Conservation (phyloP, 768 basidiomycete genomes). For the Boletus subparvulus region DNA sequence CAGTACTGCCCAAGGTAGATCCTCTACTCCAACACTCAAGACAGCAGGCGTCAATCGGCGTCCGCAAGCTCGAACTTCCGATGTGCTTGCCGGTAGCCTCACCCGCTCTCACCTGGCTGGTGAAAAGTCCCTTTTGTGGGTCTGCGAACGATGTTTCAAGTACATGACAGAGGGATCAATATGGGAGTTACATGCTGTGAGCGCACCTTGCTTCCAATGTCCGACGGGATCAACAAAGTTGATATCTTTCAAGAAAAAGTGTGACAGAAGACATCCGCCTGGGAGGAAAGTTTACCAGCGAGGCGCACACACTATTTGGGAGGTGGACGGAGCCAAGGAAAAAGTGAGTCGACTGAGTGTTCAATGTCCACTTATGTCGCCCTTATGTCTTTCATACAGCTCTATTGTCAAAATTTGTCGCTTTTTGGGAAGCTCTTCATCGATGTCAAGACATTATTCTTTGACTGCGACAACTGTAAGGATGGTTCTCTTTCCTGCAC, state of each 20-base stretch:
- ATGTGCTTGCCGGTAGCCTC: slow-evolving; percentile 65
- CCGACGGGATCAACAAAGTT: slow-evolving; percentile 5
- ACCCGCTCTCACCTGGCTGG: slow-evolving; percentile 43
- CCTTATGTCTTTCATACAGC: slow-evolving; percentile 42
- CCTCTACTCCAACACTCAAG: slow-evolving; percentile 33
- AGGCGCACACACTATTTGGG: slow-evolving; percentile 90
- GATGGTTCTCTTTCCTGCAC: background rate
- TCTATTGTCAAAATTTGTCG: slow-evolving; percentile 95
- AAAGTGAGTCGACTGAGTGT: slow-evolving; percentile 55
- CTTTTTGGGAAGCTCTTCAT: slow-evolving; percentile 99
- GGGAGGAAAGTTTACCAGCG: slow-evolving; percentile 88
- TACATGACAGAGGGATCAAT: slow-evolving; percentile 77
- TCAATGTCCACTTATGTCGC: background rate
- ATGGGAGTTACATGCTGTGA: slow-evolving; percentile 71
- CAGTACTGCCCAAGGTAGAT: slow-evolving; percentile 22
- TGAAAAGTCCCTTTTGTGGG: slow-evolving; percentile 65
- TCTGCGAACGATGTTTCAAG: slow-evolving; percentile 95
- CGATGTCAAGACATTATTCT: slow-evolving; percentile 94
- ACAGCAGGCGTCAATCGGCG: slow-evolving; percentile 55
- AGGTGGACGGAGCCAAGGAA: slow-evolving; percentile 85
- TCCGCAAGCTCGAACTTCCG: slow-evolving; percentile 72
- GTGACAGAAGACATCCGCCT: slow-evolving; percentile 71
- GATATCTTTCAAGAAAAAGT: slow-evolving; percentile 53
- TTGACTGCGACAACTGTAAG: slow-evolving; percentile 85
- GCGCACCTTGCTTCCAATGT: slow-evolving; percentile 21